These are phyloP conservation scores for Trichoderma semiorbis DNA, from an alignment of 2,329 filamentous ascomycete genomes.

Conservation along the genomic window DNA sequence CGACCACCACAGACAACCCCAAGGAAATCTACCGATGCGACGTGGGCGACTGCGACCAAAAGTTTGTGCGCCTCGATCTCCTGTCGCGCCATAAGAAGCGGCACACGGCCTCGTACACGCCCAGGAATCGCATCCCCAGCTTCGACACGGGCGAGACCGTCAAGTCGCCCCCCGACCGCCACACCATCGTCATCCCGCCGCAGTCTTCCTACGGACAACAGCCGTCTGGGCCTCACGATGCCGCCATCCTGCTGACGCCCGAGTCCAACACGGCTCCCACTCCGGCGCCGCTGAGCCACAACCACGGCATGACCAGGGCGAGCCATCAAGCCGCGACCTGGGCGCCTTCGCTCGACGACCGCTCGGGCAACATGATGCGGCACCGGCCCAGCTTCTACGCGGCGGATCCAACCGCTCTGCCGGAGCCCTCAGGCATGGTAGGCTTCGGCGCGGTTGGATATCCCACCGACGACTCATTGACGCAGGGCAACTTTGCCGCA, in stretches of 20 bases:
- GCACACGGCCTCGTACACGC: constrained; percentile 54
- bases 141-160: constrained; percentile 37
- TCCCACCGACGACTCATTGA: constrained; percentile 33
- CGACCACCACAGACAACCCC: constrained; percentile 58
- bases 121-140: constrained; percentile 49
- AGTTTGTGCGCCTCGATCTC: constrained; percentile 76
- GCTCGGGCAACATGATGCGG: constrained; percentile 35
- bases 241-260: constrained; percentile 43
- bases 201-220: constrained; percentile 5
- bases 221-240: constrained; percentile 42
- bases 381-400: constrained; percentile 39
- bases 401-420: constrained; percentile 27
- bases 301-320: constrained; percentile 21
- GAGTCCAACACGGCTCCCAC: constrained; percentile 35
- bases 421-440: constrained; percentile 35
- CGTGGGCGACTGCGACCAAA: constrained; percentile 68
- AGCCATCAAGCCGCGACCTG: constrained; percentile 23
- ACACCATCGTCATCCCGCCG: neutral
- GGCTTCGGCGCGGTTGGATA: constrained; percentile 25
- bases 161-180: neutral
- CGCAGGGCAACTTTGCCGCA: constrained; percentile 45
- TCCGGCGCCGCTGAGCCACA: constrained; percentile 26
- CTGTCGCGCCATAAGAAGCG: constrained; percentile 66
- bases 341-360: constrained; percentile 34
- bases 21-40: constrained; percentile 79